Evolutionary conservation across 2,329 filamentous ascomycete genomes (phyloP).

Genomic region (Colletotrichum liaoningense): DNA sequence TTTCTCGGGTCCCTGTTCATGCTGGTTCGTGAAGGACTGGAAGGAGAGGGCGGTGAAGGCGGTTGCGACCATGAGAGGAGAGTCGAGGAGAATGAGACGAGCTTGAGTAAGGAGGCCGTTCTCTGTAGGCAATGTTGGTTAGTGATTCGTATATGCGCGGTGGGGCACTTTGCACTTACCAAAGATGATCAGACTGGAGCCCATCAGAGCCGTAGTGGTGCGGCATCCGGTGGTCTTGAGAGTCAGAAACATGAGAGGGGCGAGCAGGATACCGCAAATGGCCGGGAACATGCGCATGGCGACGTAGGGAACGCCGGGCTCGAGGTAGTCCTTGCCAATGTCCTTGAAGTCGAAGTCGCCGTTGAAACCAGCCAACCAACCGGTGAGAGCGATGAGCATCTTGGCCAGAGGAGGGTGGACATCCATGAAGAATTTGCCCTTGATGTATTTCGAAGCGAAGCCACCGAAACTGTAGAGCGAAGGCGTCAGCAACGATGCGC

Average conservation of each 20-base stretch:
- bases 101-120: conserved; percentile 96
- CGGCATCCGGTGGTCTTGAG: conserved; percentile 91
- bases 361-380: conserved; percentile 94
- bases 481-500: conserved; percentile 4
- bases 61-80: conserved; percentile 92
- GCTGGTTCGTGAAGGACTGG: conserved; percentile 94
- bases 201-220: conserved; percentile 85
- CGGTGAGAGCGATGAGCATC: conserved; percentile 93
- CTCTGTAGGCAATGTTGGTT: conserved; percentile 66
- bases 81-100: conserved; percentile 94
- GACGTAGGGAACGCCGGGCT: conserved; percentile 95
- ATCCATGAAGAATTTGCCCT: conserved; percentile 99
- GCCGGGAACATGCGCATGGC: conserved; percentile 96
- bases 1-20: conserved; percentile 89
- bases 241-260: conserved; percentile 94
- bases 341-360: conserved; percentile 99
- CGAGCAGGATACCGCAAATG: conserved; percentile 86
- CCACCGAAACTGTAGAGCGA: conserved; percentile 82
- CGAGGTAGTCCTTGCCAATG: conserved; percentile 98
- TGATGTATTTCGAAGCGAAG: conserved; percentile 99
- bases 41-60: conserved; percentile 92
- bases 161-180: conserved; percentile 60
- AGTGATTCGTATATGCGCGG: background rate
- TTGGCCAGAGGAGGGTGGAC: conserved; percentile 98
- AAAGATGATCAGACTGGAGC: conserved; percentile 89